Conservation (phyloP, 306 rosid genomes). For the Fragaria ananassa region DNA sequence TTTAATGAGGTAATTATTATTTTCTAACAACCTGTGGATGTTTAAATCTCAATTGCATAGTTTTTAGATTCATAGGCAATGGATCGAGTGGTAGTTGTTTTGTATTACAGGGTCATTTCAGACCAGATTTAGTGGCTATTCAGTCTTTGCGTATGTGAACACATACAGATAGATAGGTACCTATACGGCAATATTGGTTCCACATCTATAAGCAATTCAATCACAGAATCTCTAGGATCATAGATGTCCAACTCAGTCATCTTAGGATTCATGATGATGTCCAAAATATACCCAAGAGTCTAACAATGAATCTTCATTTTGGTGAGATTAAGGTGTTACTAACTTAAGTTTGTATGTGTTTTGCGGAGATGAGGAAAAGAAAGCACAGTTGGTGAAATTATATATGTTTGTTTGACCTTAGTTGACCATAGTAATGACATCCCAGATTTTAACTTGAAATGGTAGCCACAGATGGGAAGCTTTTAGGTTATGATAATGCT, state of each 20-base stretch:
- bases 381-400: not conserved
- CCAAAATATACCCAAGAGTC: slow-evolving; percentile 1
- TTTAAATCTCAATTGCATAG: not conserved
- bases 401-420: not conserved
- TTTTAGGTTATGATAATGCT: not conserved
- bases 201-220: not conserved
- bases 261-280: not conserved
- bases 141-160: not conserved
- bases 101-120: not conserved
- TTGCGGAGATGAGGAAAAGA: not conserved
- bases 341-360: not conserved
- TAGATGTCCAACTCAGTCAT: not conserved
- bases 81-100: not conserved
- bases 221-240: not conserved
- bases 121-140: not conserved
- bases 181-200: not conserved
- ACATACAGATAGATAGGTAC: not conserved
- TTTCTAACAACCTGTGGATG: slow-evolving; percentile 7
- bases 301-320: not conserved
- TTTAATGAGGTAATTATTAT: slow-evolving; percentile 63
- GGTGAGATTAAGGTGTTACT: not conserved
- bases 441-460: not conserved
- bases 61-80: not conserved
- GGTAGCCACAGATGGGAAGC: not conserved
- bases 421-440: slow-evolving; percentile 6